These are phyloP conservation scores for Silene noctiflora DNA, from an alignment of 179 eudicot genomes.

Conservation along the genomic window DNA sequence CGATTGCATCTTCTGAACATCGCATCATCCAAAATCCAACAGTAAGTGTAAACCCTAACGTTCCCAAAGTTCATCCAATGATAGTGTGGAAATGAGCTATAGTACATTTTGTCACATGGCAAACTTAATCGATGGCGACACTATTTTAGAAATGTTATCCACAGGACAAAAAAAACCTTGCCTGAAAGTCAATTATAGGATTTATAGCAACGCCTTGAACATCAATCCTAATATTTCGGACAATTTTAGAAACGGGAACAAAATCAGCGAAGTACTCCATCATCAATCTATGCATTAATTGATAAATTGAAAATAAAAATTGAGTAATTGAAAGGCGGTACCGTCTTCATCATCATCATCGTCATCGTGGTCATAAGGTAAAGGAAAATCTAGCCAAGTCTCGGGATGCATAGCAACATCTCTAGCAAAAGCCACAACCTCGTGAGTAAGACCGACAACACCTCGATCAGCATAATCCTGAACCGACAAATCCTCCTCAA, in stretches of 20 bases:
- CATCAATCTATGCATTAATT: neutral
- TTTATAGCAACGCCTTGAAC: neutral
- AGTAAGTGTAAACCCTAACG: no score
- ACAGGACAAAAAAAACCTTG: neutral
- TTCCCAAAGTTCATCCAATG: neutral
- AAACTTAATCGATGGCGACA: neutral
- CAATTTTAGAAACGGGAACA: neutral
- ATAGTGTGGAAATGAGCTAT: neutral
- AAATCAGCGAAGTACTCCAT: neutral
- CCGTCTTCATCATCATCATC: constrained; percentile 18
- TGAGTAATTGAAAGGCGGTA: constrained; percentile 17
- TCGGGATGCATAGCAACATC: constrained; percentile 77
- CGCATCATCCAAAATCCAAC: no score
- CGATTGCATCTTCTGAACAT: neutral
- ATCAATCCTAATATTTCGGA: neutral
- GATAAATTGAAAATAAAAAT: neutral
- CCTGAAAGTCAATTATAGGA: neutral
- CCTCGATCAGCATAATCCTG: constrained; percentile 35
- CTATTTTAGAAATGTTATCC: neutral
- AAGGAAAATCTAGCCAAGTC: constrained; percentile 93
- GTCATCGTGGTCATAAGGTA: constrained; percentile 55
- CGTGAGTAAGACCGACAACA: constrained; percentile 73
- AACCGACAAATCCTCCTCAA: constrained; percentile 42
- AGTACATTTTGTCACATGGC: neutral
- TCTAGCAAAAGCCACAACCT: constrained; percentile 68